Conservation (phyloP, 768 basidiomycete species). For the Hirschioporus abietinus region DNA sequence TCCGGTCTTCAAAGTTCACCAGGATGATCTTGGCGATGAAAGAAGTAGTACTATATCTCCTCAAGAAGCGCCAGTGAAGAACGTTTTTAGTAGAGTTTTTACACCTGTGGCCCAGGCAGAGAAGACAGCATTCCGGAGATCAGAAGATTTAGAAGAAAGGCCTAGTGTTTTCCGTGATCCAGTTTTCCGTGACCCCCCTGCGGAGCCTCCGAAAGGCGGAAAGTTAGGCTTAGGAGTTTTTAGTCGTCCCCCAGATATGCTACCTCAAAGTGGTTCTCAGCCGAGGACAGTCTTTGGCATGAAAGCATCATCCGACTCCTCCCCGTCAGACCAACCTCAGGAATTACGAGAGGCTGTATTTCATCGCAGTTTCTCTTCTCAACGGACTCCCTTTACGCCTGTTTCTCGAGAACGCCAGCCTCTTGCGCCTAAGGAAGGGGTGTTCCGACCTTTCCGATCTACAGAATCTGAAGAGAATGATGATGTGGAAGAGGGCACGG, state of each 20-base stretch:
- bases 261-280: constrained; percentile 28
- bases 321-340: not conserved
- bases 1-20: constrained; percentile 3
- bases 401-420: not conserved
- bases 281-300: constrained; percentile 25
- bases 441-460: not conserved
- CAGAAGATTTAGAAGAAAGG: not conserved
- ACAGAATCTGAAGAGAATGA: not conserved
- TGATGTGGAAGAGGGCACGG: constrained; percentile 14
- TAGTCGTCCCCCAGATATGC: constrained; percentile 49
- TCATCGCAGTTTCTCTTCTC: not conserved
- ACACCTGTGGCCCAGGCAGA: not conserved
- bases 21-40: not conserved
- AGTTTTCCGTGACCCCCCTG: not conserved
- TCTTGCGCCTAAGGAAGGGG: not conserved
- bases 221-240: constrained; percentile 49
- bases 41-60: not conserved
- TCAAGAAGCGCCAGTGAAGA: not conserved
- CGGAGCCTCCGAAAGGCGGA: not conserved
- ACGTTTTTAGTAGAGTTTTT: not conserved
- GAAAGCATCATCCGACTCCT: not conserved
- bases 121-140: not conserved
- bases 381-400: not conserved
- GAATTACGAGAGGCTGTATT: not conserved
- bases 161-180: not conserved